Conservation (phyloP, 2,329 filamentous ascomycete genomes). For the Harringtonia aguacate region DNA sequence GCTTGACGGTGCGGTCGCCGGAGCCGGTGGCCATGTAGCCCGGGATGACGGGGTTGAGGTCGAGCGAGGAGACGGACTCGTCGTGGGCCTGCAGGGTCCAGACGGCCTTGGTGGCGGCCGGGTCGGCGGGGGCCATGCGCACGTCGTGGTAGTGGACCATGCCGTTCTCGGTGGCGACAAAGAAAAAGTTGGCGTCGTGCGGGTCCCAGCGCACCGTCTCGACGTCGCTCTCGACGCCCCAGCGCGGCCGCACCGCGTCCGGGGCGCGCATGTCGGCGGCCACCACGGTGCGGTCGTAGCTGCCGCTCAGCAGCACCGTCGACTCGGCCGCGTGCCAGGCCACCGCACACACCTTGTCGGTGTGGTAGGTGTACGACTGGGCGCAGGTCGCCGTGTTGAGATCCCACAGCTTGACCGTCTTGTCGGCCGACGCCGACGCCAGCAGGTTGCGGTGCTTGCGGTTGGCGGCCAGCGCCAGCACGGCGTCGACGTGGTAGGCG, state of each 20-base stretch:
- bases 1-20: constrained; percentile 88
- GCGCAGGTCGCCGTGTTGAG: constrained; percentile 84
- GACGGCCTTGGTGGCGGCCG: constrained; percentile 67
- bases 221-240: constrained; percentile 93
- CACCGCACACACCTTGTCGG: constrained; percentile 93
- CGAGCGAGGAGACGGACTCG: constrained; percentile 81
- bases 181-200: constrained; percentile 89
- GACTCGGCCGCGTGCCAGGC: constrained; percentile 86
- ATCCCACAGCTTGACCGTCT: constrained; percentile 97
- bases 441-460: constrained; percentile 87
- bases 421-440: constrained; percentile 89
- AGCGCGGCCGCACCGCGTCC: constrained; percentile 68
- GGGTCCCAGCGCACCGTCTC: constrained; percentile 90
- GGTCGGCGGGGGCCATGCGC: constrained; percentile 62
- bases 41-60: constrained; percentile 80
- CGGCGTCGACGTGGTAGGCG: constrained; percentile 85
- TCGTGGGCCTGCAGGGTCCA: constrained; percentile 97
- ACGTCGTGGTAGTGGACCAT: constrained; percentile 88
- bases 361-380: constrained; percentile 92
- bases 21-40: constrained; percentile 91
- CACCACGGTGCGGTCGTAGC: constrained; percentile 88
- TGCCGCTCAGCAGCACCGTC: constrained; percentile 82
- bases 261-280: constrained; percentile 95
- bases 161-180: constrained; percentile 85
- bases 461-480: constrained; percentile 86